phyloP scores from a whole-genome alignment of 2,329 filamentous ascomycete species.

The Didymella pinodella region DNA sequence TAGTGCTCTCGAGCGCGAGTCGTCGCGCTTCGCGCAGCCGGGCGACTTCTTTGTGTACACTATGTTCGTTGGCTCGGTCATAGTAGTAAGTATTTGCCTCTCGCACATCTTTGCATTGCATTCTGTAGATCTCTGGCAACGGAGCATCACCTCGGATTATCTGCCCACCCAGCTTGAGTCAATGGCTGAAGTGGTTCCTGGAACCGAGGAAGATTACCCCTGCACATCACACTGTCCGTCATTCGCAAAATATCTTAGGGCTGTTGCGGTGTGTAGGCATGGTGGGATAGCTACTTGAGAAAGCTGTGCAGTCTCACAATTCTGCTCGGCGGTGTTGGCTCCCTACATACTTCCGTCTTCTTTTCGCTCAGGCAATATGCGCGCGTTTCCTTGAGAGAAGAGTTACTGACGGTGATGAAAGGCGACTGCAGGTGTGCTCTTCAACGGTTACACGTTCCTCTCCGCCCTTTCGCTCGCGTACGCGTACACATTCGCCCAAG shows the following conservation, averaged over 20 bases:
- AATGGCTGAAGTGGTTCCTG: conserved; percentile 64
- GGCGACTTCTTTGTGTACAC: conserved; percentile 85
- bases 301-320: conserved; percentile 63
- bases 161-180: conserved; percentile 59
- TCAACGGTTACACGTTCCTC: conserved; percentile 62
- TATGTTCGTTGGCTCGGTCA: conserved; percentile 73
- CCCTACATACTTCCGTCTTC: conserved; percentile 64
- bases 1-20: conserved; percentile 74
- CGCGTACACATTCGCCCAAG: conserved; percentile 84
- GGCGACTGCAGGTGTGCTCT: conserved; percentile 62
- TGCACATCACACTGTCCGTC: conserved; percentile 58
- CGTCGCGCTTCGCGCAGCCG: conserved; percentile 74
- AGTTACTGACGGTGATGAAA: conserved; percentile 51
- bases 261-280: conserved; percentile 58
- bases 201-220: conserved; percentile 63
- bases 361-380: conserved; percentile 21
- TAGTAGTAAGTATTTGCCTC: conserved; percentile 73
- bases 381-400: conserved; percentile 20
- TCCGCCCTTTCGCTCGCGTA: conserved; percentile 76
- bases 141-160: conserved; percentile 64
- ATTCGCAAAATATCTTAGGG: conserved; percentile 60
- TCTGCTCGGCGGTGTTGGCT: conserved; percentile 66
- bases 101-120: conserved; percentile 27
- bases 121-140: conserved; percentile 25
- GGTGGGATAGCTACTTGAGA: conserved; percentile 63